Conservation (phyloP, 2,329 filamentous ascomycete genomes). For the Alternaria arbusti region DNA sequence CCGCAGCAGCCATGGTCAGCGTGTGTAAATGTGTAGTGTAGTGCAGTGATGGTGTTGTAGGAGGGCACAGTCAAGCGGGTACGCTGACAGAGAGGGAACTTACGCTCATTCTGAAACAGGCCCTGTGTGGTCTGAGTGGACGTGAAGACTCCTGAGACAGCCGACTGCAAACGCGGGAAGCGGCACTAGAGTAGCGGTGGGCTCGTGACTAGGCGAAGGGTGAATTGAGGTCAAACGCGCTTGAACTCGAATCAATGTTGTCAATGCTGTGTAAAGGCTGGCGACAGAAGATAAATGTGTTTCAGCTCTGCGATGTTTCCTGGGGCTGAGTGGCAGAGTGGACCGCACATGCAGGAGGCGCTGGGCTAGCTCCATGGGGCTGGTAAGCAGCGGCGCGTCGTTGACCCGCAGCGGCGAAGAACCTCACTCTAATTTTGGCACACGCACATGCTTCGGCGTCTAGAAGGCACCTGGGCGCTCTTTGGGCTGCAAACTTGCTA, state of each 20-base stretch:
- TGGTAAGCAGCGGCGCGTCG: slow-evolving; percentile 12
- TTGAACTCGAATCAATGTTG: slow-evolving; percentile 13
- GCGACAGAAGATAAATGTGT: slow-evolving; percentile 20
- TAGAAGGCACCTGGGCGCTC: not conserved
- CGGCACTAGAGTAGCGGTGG: slow-evolving; percentile 11
- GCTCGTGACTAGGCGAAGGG: not conserved
- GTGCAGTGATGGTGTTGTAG: slow-evolving; percentile 10
- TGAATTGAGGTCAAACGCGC: slow-evolving; percentile 11
- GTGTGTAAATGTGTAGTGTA: slow-evolving; percentile 4
- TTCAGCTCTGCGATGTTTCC: slow-evolving; percentile 13
- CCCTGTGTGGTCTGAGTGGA: slow-evolving; percentile 39
- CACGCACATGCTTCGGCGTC: slow-evolving; percentile 10
- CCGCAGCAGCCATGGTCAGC: slow-evolving; percentile 28
- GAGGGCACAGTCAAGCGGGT: slow-evolving; percentile 12
- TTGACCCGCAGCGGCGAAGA: slow-evolving; percentile 12
- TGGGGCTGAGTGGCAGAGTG: slow-evolving; percentile 23
- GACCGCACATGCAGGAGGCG: slow-evolving; percentile 9
- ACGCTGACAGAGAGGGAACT: slow-evolving; percentile 27
- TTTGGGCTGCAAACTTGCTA: not conserved
- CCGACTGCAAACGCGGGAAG: slow-evolving; percentile 21
- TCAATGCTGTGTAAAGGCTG: slow-evolving; percentile 14
- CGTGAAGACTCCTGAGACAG: slow-evolving; percentile 46
- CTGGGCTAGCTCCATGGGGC: slow-evolving; percentile 16
- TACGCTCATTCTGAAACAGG: slow-evolving; percentile 51
- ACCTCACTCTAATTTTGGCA: slow-evolving; percentile 27